These are phyloP conservation scores for Plasmopara halstedii DNA, from an alignment of 352 stramenopile species.

Conservation along the genomic window DNA sequence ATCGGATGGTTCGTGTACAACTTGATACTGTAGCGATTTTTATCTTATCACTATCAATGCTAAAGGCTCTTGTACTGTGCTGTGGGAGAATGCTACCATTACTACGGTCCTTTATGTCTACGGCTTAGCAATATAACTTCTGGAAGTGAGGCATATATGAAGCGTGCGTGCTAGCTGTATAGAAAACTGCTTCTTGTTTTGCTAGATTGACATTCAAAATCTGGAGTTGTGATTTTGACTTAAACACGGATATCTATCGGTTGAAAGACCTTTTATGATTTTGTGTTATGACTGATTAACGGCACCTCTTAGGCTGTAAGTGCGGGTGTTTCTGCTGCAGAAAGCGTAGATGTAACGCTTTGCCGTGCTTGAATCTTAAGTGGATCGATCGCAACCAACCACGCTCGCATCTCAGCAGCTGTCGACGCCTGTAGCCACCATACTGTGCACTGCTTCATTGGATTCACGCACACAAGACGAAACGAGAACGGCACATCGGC, in stretches of 20 bases:
- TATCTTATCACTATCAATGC: neutral
- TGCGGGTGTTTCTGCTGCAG: constrained; percentile 13
- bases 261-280: too few species aligned
- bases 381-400: constrained; percentile 62
- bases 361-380: constrained; percentile 49
- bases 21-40: neutral
- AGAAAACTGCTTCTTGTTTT: too few species aligned
- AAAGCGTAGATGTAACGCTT: constrained; percentile 9
- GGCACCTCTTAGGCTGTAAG: constrained; percentile 19
- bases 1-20: constrained; percentile 35
- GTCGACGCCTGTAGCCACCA: constrained; percentile 76
- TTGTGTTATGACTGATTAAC: too few species aligned
- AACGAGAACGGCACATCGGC: constrained; percentile 55
- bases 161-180: too few species aligned
- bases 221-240: too few species aligned
- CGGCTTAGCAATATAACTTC: constrained; percentile 37
- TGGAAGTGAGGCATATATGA: neutral
- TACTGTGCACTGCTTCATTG: constrained; percentile 47
- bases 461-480: constrained; percentile 46
- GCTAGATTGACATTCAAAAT: too few species aligned
- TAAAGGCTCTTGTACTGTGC: constrained; percentile 56
- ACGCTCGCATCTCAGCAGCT: constrained; percentile 49
- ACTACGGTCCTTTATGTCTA: constrained; percentile 62
- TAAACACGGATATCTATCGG: too few species aligned
- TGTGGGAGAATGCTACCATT: constrained; percentile 71